Percentiles rank a stretch among this genome's conserved stretches.
Conservation (phyloP, 495 filamentous ascomycete species). For the Hypoxylon fuscum region DNA sequence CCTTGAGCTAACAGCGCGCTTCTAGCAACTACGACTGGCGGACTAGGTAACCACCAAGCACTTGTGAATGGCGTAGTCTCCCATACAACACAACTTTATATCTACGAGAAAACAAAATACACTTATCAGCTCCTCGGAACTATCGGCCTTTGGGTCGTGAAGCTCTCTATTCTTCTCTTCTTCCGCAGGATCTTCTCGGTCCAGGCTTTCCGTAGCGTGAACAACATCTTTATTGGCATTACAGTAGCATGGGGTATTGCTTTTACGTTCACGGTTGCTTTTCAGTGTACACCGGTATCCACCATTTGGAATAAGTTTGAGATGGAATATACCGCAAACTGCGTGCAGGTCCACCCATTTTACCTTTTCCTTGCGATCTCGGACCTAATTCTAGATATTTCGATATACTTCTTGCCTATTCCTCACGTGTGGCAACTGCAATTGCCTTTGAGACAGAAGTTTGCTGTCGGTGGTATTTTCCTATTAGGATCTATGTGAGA, state of each 20-base stretch:
- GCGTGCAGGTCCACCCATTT: slow-evolving; percentile 6
- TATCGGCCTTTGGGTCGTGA: slow-evolving; percentile 17
- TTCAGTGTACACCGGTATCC: slow-evolving; percentile 49
- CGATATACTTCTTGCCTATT: slow-evolving; percentile 25
- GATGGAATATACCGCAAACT: slow-evolving; percentile 8
- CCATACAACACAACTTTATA: slow-evolving; percentile 9
- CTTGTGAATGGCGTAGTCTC: neutral
- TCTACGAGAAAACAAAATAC: slow-evolving; percentile 27
- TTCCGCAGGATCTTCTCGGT: slow-evolving; percentile 56
- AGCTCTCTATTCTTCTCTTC: slow-evolving; percentile 40
- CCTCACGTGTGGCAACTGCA: slow-evolving; percentile 14
- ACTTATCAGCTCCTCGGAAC: slow-evolving; percentile 18
- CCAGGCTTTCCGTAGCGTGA: slow-evolving; percentile 39
- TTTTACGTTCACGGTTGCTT: slow-evolving; percentile 52
- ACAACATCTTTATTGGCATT: slow-evolving; percentile 46
- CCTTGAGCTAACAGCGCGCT: neutral
- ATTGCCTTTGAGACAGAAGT: slow-evolving; percentile 14
- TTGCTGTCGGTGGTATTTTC: slow-evolving; percentile 23
- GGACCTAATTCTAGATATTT: slow-evolving; percentile 21
- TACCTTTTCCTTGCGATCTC: slow-evolving; percentile 17
- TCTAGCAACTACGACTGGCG: slow-evolving; percentile 7
- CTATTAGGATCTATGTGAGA: slow-evolving; percentile 24
- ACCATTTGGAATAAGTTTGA: slow-evolving; percentile 19
- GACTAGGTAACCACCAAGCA: slow-evolving; percentile 11
- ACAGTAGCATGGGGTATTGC: slow-evolving; percentile 48